These are phyloP conservation scores for Globisporangium viniferum DNA, from an alignment of 352 stramenopile species.

Conservation along the genomic window DNA sequence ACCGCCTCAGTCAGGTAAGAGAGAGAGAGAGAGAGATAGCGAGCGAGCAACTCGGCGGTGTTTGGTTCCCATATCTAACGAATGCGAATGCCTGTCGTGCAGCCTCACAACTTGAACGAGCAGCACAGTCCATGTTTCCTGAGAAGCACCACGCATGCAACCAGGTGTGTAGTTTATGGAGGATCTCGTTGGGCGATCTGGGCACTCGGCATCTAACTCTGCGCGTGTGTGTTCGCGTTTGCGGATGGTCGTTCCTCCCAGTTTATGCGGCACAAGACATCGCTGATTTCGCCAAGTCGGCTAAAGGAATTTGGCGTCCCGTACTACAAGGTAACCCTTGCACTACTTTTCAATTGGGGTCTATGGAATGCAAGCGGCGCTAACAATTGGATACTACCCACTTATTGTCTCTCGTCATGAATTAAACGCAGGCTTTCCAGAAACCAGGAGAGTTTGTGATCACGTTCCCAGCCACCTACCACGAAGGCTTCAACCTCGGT, in stretches of 20 bases:
- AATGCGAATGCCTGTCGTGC: not conserved
- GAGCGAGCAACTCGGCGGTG: not conserved
- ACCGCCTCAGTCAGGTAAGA: conserved; percentile 57
- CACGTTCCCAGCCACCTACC: conserved; percentile 89
- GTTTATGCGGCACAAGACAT: conserved; percentile 94
- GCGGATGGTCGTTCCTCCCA: conserved; percentile 18
- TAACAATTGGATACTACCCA: no score
- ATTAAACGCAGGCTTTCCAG: conserved; percentile 55
- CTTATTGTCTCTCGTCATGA: not conserved
- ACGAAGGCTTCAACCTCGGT: conserved; percentile 90
- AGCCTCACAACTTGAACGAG: conserved; percentile 75
- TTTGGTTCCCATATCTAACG: not conserved
- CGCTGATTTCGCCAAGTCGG: conserved; percentile 79
- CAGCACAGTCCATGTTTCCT: conserved; percentile 83
- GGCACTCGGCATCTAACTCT: not conserved
- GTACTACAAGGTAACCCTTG: conserved; percentile 48
- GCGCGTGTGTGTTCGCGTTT: not conserved
- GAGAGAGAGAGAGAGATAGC: no score
- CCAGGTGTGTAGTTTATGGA: conserved; percentile 30
- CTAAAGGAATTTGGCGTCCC: conserved; percentile 84
- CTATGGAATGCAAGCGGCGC: not conserved
- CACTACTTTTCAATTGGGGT: not conserved
- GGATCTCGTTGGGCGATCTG: not conserved
- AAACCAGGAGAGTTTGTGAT: conserved; percentile 90
- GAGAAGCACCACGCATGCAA: conserved; percentile 82